Percentiles rank a stretch among this genome's conserved stretches.
These are phyloP conservation scores for Apiospora kogelbergensis DNA, from an alignment of 2,329 filamentous ascomycete species.

Conservation along the genomic window DNA sequence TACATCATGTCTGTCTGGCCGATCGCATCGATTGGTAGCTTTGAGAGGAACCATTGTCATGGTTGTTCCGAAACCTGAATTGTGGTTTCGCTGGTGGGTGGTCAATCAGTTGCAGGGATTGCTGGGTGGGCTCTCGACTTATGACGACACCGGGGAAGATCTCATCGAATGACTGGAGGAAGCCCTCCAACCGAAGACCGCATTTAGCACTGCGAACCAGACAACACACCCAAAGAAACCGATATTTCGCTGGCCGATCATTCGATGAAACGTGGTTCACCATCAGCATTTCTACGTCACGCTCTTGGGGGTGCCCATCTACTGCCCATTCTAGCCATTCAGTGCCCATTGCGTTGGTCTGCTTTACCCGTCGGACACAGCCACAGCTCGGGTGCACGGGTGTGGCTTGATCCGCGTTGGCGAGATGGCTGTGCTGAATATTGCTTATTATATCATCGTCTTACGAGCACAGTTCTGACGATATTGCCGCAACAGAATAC, in stretches of 20 bases:
- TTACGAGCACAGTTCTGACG: no score
- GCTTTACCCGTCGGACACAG: background rate
- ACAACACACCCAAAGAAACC: background rate
- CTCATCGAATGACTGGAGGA: background rate
- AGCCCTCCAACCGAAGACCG: background rate
- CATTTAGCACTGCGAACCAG: background rate
- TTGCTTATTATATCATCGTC: no score
- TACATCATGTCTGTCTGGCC: background rate
- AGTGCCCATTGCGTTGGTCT: background rate
- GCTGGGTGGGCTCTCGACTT: background rate
- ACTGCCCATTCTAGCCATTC: no score
- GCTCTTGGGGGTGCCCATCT: no score
- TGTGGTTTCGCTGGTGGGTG: background rate
- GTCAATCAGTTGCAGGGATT: background rate
- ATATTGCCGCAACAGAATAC: no score
- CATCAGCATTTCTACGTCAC: background rate
- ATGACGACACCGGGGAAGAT: conserved; percentile 5
- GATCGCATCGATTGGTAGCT: background rate
- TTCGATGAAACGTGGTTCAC: conserved; percentile 5
- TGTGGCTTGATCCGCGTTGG: background rate
- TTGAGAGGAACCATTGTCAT: background rate
- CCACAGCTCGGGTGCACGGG: background rate
- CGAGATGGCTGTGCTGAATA: background rate
- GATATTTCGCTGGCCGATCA: conserved; percentile 4
- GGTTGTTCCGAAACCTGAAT: conserved; percentile 1